These are phyloP conservation scores for Firmiana major DNA, from an alignment of 345 rosid genomes.

Conservation along the genomic window DNA sequence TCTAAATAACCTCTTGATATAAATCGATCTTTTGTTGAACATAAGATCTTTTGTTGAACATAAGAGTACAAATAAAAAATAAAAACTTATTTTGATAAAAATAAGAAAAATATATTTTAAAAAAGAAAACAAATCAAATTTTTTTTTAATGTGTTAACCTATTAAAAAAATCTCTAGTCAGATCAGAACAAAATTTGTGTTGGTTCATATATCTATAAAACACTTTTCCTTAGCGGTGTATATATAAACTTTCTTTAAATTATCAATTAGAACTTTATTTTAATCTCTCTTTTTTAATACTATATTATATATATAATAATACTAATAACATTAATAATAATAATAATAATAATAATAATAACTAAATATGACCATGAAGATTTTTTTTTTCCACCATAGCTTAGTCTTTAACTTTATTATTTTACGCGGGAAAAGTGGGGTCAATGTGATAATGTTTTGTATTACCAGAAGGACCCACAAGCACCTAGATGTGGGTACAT, in stretches of 20 bases:
- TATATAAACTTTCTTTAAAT: neutral
- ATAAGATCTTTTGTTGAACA: too few species aligned
- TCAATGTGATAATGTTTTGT: neutral
- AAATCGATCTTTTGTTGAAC: too few species aligned
- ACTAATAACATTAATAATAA: too few species aligned
- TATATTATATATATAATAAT: neutral
- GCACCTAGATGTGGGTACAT: slow-evolving; percentile 1
- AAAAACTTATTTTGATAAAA: too few species aligned
- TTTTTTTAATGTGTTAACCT: too few species aligned
- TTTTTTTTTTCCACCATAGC: neutral
- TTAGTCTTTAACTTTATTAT: neutral
- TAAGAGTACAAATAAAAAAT: too few species aligned
- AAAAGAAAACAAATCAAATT: too few species aligned
- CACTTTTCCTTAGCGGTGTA: neutral
- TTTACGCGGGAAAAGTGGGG: slow-evolving; percentile 31
- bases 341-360: too few species aligned
- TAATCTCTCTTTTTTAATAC: neutral
- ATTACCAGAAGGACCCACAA: slow-evolving; percentile 9
- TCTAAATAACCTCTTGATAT: too few species aligned
- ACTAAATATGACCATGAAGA: neutral
- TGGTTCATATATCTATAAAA: neutral
- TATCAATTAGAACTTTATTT: neutral
- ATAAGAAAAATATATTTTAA: too few species aligned
- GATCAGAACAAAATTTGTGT: neutral
- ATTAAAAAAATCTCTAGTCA: neutral